Evolutionary conservation across 1,284 basidiomycete species (phyloP).

Genomic region (Butyriboletus appendiculatus): DNA sequence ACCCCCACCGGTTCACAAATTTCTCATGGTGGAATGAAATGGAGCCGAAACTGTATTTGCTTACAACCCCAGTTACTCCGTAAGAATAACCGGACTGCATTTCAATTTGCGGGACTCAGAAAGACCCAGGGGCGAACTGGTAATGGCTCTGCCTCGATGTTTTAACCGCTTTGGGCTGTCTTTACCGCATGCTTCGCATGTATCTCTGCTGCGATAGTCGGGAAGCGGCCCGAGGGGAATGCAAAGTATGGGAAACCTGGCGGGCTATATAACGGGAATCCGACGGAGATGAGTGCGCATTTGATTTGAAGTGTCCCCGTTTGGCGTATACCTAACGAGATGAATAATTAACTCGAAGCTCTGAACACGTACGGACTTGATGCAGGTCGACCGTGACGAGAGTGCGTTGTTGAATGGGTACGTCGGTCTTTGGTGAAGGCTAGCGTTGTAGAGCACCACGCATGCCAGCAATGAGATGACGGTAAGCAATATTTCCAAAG

Average conservation of each 20-base stretch:
- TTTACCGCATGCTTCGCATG: neutral
- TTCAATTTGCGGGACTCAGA: neutral
- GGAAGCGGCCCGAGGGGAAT: neutral
- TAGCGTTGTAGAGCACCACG: neutral
- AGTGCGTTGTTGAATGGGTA: neutral
- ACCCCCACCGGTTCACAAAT: neutral
- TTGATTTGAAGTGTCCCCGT: neutral
- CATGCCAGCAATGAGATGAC: neutral
- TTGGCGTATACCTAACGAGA: neutral
- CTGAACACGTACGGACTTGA: neutral
- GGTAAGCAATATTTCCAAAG: neutral
- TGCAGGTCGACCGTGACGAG: neutral
- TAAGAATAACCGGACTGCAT: neutral
- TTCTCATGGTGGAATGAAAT: slow-evolving; percentile 4
- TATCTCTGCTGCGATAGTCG: neutral
- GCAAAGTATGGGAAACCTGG: neutral
- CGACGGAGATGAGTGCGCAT: neutral
- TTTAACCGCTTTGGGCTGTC: neutral
- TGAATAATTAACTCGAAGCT: neutral
- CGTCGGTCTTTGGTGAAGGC: neutral
- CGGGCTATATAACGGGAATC: neutral
- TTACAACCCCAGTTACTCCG: too few relatives aligned
- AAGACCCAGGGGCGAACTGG: neutral
- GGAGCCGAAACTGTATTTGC: neutral
- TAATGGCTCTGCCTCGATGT: neutral